Conservation (phyloP, 257 asterid species). For the Echium plantagineum region DNA sequence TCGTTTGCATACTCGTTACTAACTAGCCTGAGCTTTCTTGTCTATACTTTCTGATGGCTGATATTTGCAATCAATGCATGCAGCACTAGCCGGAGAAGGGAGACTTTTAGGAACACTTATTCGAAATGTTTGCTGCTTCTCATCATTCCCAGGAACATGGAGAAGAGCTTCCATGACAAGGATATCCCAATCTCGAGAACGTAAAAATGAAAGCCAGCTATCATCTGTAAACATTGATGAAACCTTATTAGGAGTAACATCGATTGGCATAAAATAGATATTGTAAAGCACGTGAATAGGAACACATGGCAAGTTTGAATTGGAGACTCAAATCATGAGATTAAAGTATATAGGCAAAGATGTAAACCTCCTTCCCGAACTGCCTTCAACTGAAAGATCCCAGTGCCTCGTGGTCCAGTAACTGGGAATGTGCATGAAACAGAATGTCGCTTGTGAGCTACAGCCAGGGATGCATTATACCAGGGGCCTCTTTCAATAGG, state of each 20-base stretch:
- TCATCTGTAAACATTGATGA: conserved; percentile 35
- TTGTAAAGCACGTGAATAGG: too few relatives aligned
- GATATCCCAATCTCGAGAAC: conserved; percentile 77
- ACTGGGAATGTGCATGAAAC: conserved; percentile 93
- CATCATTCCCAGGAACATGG: conserved; percentile 61
- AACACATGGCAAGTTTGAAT: background rate
- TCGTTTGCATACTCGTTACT: conserved; percentile 3
- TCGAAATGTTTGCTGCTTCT: conserved; percentile 61
- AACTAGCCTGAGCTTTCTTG: conserved; percentile 21
- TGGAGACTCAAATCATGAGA: background rate
- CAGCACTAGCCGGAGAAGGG: conserved; percentile 30
- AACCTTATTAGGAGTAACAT: background rate
- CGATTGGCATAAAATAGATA: background rate
- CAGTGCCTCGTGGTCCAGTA: conserved; percentile 90
- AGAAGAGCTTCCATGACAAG: conserved; percentile 87
- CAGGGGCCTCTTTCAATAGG: conserved; percentile 93
- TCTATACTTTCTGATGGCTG: conserved; percentile 28
- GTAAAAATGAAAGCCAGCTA: conserved; percentile 42
- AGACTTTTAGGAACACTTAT: conserved; percentile 40
- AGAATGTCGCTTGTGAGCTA: conserved; percentile 79
- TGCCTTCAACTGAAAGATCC: conserved; percentile 85
- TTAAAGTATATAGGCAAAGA: background rate
- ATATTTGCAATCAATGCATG: conserved; percentile 33
- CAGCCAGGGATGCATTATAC: conserved; percentile 95
- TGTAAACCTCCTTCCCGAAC: conserved; percentile 68